Conservation (phyloP, 129 eudicot genomes). For the Centella asiatica region DNA sequence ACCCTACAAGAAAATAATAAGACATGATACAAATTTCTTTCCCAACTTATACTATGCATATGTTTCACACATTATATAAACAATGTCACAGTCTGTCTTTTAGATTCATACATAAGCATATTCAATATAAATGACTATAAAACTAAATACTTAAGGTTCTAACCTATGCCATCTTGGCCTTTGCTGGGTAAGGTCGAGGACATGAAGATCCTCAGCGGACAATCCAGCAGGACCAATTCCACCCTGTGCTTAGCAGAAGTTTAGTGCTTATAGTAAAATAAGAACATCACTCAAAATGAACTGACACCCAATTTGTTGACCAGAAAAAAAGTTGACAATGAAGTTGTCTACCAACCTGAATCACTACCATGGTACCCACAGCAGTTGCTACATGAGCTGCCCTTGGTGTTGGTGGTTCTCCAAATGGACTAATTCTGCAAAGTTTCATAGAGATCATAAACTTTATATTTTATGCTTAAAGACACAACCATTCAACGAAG, state of each 20-base stretch:
- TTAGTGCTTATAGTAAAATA: neutral
- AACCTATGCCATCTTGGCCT: constrained; percentile 98
- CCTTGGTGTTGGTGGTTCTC: constrained; percentile 98
- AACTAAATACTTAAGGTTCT: constrained; percentile 21
- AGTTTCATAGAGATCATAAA: constrained; percentile 6
- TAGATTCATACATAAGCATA: neutral
- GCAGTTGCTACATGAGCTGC: constrained; percentile 99
- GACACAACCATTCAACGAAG: neutral
- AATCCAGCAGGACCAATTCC: constrained; percentile 99
- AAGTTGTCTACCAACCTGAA: constrained; percentile 54
- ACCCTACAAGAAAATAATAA: constrained; percentile 48
- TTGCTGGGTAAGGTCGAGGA: constrained; percentile 92
- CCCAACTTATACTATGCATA: too few relatives aligned
- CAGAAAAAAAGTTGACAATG: neutral
- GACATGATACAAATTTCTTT: neutral
- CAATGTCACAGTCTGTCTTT: neutral
- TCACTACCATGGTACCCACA: constrained; percentile 98
- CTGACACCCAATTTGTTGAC: neutral
- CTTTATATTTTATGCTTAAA: neutral
- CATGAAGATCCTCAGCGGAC: constrained; percentile 99
- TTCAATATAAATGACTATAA: constrained; percentile 5
- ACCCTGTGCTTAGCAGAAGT: constrained; percentile 41
- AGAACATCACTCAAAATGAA: neutral
- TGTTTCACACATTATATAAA: too few relatives aligned
- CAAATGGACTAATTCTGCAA: constrained; percentile 79